These are phyloP conservation scores for Physcomitrium patens DNA, from an alignment of 225 moss, liverwort and hornwort species.

Conservation along the genomic window DNA sequence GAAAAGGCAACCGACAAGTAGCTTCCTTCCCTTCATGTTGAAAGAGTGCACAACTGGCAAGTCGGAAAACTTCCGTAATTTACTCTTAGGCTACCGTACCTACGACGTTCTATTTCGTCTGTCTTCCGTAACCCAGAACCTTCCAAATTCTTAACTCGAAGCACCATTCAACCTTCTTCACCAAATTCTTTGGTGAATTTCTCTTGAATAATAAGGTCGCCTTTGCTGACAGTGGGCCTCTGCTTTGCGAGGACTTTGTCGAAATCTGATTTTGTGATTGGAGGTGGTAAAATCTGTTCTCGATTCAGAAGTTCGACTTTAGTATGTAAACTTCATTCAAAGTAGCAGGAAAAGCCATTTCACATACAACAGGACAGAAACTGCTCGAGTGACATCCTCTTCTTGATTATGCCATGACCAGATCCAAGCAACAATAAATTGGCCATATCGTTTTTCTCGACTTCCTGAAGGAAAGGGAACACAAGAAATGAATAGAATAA, in stretches of 20 bases:
- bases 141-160: conserved; percentile 38
- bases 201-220: conserved; percentile 93
- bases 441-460: too few species aligned
- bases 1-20: conserved; percentile 20
- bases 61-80: conserved; percentile 35
- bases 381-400: too few species aligned
- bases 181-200: conserved; percentile 97
- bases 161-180: conserved; percentile 76
- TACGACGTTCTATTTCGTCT: conserved; percentile 33
- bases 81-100: conserved; percentile 20
- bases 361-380: too few species aligned
- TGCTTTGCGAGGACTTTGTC: conserved; percentile 94
- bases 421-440: too few species aligned
- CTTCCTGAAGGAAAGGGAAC: too few species aligned
- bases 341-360: neutral
- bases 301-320: conserved; percentile 22
- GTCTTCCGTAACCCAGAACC: conserved; percentile 35
- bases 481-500: neutral
- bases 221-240: conserved; percentile 97
- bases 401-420: too few species aligned
- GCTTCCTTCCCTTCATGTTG: conserved; percentile 22
- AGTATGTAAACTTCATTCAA: conserved; percentile 8
- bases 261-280: conserved; percentile 91
- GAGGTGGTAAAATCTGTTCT: conserved; percentile 81
- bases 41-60: conserved; percentile 28